phyloP scores from a whole-genome alignment of 805 yeast species.

The Wickerhamomyces bisporus region DNA sequence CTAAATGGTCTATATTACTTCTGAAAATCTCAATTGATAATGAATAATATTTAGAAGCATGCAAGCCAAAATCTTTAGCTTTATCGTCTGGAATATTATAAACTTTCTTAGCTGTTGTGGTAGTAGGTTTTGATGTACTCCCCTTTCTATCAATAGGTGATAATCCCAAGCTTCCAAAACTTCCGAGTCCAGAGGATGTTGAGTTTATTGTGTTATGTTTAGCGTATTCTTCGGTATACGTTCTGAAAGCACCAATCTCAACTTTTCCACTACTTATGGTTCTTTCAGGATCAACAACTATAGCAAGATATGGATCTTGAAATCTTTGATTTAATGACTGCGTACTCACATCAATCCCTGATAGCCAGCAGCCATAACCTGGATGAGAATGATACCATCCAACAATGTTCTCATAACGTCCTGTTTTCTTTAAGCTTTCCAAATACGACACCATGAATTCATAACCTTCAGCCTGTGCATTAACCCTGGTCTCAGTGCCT shows the following conservation, averaged over 20 bases:
- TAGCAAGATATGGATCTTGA: conserved; percentile 88
- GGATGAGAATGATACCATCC: conserved; percentile 99
- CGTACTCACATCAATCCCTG: conserved; percentile 90
- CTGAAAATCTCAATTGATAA: conserved; percentile 57
- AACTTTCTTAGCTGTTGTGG: conserved; percentile 2
- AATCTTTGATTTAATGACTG: conserved; percentile 79
- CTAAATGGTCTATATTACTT: conserved; percentile 42
- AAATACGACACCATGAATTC: conserved; percentile 90
- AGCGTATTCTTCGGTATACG: conserved; percentile 40
- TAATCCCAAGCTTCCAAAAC: conserved; percentile 8
- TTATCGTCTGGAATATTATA: conserved; percentile 42
- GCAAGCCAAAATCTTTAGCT: conserved; percentile 62
- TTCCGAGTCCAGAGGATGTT: not conserved
- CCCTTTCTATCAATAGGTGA: conserved; percentile 10
- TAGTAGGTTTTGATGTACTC: not conserved
- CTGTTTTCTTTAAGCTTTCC: conserved; percentile 46
- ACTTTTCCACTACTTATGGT: conserved; percentile 58
- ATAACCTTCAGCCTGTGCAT: conserved; percentile 90
- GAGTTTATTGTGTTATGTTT: conserved; percentile 7
- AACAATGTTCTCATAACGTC: conserved; percentile 64
- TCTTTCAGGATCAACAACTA: conserved; percentile 80
- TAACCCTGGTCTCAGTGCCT: conserved; percentile 94
- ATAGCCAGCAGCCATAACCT: conserved; percentile 94
- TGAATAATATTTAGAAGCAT: conserved; percentile 64
- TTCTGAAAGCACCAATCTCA: conserved; percentile 86